Percentiles rank a stretch among this genome's conserved stretches.
Evolutionary conservation across 2,329 filamentous ascomycete genomes (phyloP).

Genomic region (Ilyonectria robusta): DNA sequence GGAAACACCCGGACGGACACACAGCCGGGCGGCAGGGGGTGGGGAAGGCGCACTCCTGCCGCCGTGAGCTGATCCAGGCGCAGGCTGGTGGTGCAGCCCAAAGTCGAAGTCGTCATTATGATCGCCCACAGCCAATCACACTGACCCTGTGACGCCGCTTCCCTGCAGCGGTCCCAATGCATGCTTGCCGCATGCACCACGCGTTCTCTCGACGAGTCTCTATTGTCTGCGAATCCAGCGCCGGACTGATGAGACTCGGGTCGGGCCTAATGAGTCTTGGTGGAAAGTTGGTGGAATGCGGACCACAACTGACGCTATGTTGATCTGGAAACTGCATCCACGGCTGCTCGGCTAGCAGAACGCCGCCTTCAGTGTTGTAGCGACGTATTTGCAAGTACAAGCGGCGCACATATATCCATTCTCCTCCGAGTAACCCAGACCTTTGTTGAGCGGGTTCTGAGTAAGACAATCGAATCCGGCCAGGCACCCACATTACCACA

Average conservation of each 20-base stretch:
- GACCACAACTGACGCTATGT: too few relatives aligned
- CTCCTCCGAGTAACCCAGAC: too few relatives aligned
- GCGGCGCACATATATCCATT: too few relatives aligned
- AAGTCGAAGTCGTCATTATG: slow-evolving; percentile 43
- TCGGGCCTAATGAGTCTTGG: too few relatives aligned
- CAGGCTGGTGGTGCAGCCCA: slow-evolving; percentile 3
- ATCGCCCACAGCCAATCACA: slow-evolving; percentile 37
- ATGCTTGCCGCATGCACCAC: slow-evolving; percentile 39
- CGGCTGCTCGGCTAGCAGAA: too few relatives aligned
- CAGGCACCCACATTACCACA: slow-evolving; percentile 5
- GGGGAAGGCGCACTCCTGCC: slow-evolving; percentile 7
- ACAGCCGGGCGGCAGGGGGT: background rate
- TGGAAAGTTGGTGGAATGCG: too few relatives aligned
- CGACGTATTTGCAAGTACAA: too few relatives aligned
- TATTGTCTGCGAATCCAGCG: background rate
- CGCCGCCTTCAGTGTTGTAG: too few relatives aligned
- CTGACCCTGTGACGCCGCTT: slow-evolving; percentile 30
- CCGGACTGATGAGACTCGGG: too few relatives aligned
- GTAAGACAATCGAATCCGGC: background rate
- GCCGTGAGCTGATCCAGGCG: slow-evolving; percentile 32
- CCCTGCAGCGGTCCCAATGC: slow-evolving; percentile 32
- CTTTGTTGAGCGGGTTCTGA: background rate
- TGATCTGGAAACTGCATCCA: too few relatives aligned
- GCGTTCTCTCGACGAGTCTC: slow-evolving; percentile 30
- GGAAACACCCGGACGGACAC: background rate